Evolutionary conservation across 306 rosid species (phyloP).

Genomic region (Quercus aquifolioides): DNA sequence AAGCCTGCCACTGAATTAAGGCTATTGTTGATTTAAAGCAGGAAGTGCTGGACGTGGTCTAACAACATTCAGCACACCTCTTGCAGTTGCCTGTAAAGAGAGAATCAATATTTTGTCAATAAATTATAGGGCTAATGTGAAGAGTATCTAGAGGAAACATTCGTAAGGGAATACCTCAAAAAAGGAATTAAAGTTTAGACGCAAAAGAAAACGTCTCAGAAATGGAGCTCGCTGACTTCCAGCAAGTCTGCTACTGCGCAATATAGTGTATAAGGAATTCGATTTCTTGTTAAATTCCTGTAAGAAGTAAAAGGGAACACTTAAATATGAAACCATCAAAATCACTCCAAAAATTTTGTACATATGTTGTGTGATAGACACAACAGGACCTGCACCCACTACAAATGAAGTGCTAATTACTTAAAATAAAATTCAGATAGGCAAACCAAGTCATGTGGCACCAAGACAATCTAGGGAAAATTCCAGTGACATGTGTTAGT

Average conservation of each 20-base stretch:
- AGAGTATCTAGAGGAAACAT: neutral
- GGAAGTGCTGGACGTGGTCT: constrained; percentile 72
- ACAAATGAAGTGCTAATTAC: neutral
- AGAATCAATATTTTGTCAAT: neutral
- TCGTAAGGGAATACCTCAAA: constrained; percentile 60
- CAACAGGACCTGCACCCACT: neutral
- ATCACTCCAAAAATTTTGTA: neutral
- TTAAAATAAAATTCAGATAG: neutral
- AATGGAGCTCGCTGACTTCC: constrained; percentile 98
- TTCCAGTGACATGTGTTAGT: neutral
- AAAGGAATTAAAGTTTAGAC: constrained; percentile 82
- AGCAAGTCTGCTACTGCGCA: constrained; percentile 95
- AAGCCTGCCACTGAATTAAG: constrained; percentile 9
- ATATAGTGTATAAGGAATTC: constrained; percentile 88
- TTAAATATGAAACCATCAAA: neutral
- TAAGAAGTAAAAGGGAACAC: constrained; percentile 14
- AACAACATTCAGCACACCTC: constrained; percentile 86
- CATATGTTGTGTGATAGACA: neutral
- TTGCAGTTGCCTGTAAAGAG: constrained; percentile 77
- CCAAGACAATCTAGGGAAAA: neutral
- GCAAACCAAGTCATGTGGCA: neutral
- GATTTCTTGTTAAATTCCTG: constrained; percentile 98
- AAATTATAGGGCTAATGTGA: neutral
- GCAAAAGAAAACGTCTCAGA: constrained; percentile 85
- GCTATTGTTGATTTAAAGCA: constrained; percentile 60